Conservation (phyloP, 1,284 basidiomycete species). For the Sphagnurus paluster region DNA sequence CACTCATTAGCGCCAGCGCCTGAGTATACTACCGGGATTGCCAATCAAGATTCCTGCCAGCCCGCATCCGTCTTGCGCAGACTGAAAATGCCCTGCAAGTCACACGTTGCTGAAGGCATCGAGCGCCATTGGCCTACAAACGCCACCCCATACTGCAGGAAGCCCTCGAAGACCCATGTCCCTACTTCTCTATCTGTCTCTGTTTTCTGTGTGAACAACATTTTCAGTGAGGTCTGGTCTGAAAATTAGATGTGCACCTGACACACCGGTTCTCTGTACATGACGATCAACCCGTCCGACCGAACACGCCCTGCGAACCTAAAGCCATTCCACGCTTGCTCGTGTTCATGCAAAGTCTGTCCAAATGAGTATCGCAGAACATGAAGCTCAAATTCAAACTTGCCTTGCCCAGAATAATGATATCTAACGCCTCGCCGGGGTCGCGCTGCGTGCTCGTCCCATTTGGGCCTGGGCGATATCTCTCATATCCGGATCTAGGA, state of each 20-base stretch:
- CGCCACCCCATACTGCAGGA: constrained; percentile 35
- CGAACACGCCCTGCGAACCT: constrained; percentile 41
- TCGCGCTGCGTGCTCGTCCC: constrained; percentile 11
- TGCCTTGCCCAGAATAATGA: constrained; percentile 42
- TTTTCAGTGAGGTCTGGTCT: constrained; percentile 8
- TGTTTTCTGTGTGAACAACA: constrained; percentile 29
- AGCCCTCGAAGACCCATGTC: constrained; percentile 45
- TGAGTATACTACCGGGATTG: background rate
- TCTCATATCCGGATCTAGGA: constrained; percentile 27
- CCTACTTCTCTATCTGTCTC: constrained; percentile 32
- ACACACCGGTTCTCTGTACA: constrained; percentile 46
- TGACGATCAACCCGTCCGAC: constrained; percentile 38
- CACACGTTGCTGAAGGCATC: constrained; percentile 21
- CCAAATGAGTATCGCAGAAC: constrained; percentile 6
- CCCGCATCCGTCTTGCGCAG: constrained; percentile 37
- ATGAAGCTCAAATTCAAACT: constrained; percentile 12
- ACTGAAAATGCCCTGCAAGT: constrained; percentile 54
- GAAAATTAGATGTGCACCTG: constrained; percentile 6
- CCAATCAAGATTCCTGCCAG: constrained; percentile 5
- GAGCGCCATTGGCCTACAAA: constrained; percentile 45
- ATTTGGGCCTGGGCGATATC: constrained; percentile 16
- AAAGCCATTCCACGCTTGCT: constrained; percentile 48
- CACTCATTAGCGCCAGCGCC: too few species aligned
- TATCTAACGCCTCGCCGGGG: constrained; percentile 27
- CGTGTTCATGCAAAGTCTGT: constrained; percentile 45